Evolutionary conservation across 2,329 filamentous ascomycete genomes (phyloP).

Genomic region (Aspergillus novofumigatus): DNA sequence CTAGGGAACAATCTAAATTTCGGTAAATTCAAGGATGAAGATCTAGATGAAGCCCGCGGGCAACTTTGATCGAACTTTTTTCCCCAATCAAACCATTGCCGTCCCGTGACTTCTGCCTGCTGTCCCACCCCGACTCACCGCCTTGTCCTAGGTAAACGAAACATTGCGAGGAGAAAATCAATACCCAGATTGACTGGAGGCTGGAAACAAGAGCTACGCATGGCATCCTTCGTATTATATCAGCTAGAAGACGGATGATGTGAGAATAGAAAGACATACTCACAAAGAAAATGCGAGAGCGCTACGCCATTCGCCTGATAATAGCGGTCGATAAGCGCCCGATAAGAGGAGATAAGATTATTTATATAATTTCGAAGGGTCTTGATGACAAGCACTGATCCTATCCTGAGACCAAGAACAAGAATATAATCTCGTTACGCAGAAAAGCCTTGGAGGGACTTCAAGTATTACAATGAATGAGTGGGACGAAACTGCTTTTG

Average conservation of each 20-base stretch:
- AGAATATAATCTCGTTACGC: not conserved
- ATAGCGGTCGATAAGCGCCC: not conserved
- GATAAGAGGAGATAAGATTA: not conserved
- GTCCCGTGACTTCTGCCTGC: conserved; percentile 8
- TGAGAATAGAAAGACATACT: not conserved
- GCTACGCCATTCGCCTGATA: not conserved
- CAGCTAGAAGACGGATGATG: not conserved
- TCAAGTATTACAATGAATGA: not conserved
- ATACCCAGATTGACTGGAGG: not conserved
- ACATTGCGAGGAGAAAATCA: not conserved
- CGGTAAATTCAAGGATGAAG: conserved; percentile 1
- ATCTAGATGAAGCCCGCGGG: conserved; percentile 6
- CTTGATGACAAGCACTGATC: not conserved
- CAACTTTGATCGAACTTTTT: conserved; percentile 8
- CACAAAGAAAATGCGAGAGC: not conserved
- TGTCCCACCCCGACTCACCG: conserved; percentile 9
- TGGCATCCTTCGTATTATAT: not conserved
- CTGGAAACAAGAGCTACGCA: not conserved
- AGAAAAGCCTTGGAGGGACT: not conserved
- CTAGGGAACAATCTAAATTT: not conserved
- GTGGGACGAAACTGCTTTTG: not conserved
- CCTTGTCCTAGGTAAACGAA: conserved; percentile 1
- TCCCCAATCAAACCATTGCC: conserved; percentile 13
- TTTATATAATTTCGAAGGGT: not conserved
- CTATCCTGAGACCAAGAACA: not conserved